These are phyloP conservation scores for Mycogone perniciosa DNA, from an alignment of 2,329 filamentous ascomycete genomes.

Conservation along the genomic window DNA sequence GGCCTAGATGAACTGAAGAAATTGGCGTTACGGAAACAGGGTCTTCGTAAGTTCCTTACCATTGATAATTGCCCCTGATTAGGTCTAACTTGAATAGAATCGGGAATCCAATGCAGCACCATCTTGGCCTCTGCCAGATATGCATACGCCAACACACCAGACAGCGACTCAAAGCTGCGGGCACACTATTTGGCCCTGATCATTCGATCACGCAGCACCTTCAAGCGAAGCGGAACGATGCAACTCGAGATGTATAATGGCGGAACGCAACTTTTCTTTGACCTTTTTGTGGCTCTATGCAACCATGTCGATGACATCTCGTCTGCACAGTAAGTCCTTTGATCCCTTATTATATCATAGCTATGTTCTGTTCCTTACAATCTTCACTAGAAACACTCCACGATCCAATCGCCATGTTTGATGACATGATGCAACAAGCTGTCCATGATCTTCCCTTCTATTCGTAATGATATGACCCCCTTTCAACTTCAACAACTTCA, in stretches of 20 bases:
- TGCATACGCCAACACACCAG: conserved; percentile 82
- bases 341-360: neutral
- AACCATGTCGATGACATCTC: conserved; percentile 76
- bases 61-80: neutral
- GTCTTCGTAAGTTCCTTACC: conserved; percentile 54
- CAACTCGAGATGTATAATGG: conserved; percentile 90
- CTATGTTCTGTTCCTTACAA: conserved; percentile 4
- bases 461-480: conserved; percentile 19
- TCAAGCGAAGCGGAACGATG: conserved; percentile 93
- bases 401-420: conserved; percentile 42
- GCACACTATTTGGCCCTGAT: conserved; percentile 91
- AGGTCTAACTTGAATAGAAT: conserved; percentile 40
- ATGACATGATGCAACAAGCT: conserved; percentile 14
- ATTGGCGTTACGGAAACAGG: conserved; percentile 80
- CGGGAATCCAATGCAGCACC: conserved; percentile 75
- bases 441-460: conserved; percentile 5
- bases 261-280: conserved; percentile 79
- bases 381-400: conserved; percentile 30
- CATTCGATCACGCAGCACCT: conserved; percentile 78
- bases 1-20: conserved; percentile 79
- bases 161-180: conserved; percentile 82
- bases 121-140: conserved; percentile 84
- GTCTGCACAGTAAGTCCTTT: conserved; percentile 44
- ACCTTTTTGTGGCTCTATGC: conserved; percentile 86
- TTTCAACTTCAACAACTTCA: neutral